These are phyloP conservation scores for Sporormia fimetaria DNA, from an alignment of 495 filamentous ascomycete species.

Conservation along the genomic window DNA sequence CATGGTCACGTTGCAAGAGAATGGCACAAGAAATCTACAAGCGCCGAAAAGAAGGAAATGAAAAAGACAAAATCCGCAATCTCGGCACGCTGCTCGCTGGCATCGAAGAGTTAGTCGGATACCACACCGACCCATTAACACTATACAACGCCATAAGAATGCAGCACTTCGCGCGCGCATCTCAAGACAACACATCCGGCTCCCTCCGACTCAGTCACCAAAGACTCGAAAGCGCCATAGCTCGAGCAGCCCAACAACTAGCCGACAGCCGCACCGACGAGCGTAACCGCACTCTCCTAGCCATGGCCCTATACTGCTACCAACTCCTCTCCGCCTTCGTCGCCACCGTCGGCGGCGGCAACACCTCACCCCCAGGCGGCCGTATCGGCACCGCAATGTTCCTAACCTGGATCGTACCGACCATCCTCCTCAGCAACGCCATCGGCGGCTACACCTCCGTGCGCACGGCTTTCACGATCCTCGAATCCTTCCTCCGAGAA, in stretches of 20 bases:
- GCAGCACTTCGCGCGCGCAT: neutral
- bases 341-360: conserved; percentile 22
- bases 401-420: conserved; percentile 31
- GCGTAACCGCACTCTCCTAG: conserved; percentile 23
- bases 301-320: conserved; percentile 27
- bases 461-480: conserved; percentile 17
- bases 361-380: conserved; percentile 25
- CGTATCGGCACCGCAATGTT: conserved; percentile 30
- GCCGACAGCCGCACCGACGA: conserved; percentile 28
- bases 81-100: conserved; percentile 22
- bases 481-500: conserved; percentile 15
- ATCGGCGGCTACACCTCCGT: conserved; percentile 27
- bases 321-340: conserved; percentile 28
- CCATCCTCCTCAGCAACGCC: conserved; percentile 29
- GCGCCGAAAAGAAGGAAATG: no score
- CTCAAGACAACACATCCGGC: no score
- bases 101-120: conserved; percentile 22
- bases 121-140: conserved; percentile 2
- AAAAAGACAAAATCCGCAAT: conserved; percentile 3
- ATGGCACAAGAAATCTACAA: conserved; percentile 11
- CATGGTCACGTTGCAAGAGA: conserved; percentile 25
- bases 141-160: neutral
- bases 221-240: neutral
- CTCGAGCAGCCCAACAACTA: conserved; percentile 19
- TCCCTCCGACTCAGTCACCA: no score